These are phyloP conservation scores for Pueraria montana DNA, from an alignment of 306 rosid species.

Conservation along the genomic window DNA sequence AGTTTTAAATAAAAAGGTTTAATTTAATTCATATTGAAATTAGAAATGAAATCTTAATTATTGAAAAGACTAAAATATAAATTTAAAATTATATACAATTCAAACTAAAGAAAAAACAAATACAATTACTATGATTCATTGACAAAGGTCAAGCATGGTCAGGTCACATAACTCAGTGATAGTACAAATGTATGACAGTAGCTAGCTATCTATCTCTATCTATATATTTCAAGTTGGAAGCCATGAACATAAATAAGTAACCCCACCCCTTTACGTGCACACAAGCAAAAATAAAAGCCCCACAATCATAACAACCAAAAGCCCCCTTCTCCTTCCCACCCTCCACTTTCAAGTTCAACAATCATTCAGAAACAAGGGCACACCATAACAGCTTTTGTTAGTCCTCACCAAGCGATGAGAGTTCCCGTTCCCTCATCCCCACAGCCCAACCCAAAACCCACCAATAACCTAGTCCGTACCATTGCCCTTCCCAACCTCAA, in stretches of 20 bases:
- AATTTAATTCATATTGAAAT: no score
- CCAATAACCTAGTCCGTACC: conserved; percentile 34
- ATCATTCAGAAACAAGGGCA: neutral
- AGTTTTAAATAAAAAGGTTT: no score
- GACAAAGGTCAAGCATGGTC: conserved; percentile 55
- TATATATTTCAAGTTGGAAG: conserved; percentile 26
- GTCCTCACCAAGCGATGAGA: conserved; percentile 65
- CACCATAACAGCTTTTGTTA: neutral
- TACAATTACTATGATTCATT: neutral
- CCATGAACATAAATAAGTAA: conserved; percentile 18
- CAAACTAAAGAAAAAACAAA: no score
- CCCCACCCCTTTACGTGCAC: conserved; percentile 52
- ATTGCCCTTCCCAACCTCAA: conserved; percentile 42
- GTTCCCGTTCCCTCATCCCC: conserved; percentile 62
- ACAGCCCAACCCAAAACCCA: conserved; percentile 54
- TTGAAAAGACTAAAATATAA: no score
- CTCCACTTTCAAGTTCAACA: conserved; percentile 10
- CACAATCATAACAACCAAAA: conserved; percentile 62
- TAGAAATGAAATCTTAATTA: no score
- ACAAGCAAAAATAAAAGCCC: conserved; percentile 78
- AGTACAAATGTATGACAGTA: neutral
- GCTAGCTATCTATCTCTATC: conserved; percentile 53
- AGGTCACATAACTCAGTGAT: neutral
- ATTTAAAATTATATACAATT: no score
- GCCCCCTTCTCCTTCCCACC: conserved; percentile 50